Base-by-base conservation (phyloP, 805 yeast genomes). In the Candida hungchunana region DNA sequence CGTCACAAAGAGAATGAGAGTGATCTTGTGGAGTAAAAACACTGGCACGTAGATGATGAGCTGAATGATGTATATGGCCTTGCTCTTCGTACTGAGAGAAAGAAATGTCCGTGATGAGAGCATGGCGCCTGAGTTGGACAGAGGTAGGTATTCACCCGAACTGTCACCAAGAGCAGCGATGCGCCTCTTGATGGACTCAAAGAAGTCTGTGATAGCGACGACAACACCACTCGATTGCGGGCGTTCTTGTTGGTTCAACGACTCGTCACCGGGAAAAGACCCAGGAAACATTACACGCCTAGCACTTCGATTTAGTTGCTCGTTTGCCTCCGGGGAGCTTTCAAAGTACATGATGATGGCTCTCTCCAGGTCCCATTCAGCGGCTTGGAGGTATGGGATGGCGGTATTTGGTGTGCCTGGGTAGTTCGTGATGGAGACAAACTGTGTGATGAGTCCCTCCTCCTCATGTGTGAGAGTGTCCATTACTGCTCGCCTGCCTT, bases 351-450 rank as follows among this genome's bases (percentile, higher is more conserved):
- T 13, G 14, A 54, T 29, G 16, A 55, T 53, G 21, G 60, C 46
- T 14, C 55, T 44, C 39, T 68, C 73, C 12, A 68, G 47, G 43
- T 64, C 55, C 71, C 73, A 67, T 16, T 56, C 51, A 7, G 60
- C 40, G 4, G 59, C 44, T 25, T 50, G 46, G 4, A 54, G 39
- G 18, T 27, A 49, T 1, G 38, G 48, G 10, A 54, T 51, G 6
- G 50, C 55, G 4, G 47, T 43, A 31, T 44, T 26, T 6, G 48
- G 51, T 12, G 45, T 39, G 4, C 33, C 34, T 1, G 45, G 43
- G 36, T 39, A 51, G 32, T 26, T 36, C 2, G 58, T 47, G 17
- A 53, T 50, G 19, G 42, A 36, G 27, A 44, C 31, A 22, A 44
- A 41, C 38, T 44, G 34, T 8, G 30, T 18, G 16, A 40, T 42